Base-by-base conservation (phyloP, 768 basidiomycete species). In the Boletus rubroflammeus region DNA sequence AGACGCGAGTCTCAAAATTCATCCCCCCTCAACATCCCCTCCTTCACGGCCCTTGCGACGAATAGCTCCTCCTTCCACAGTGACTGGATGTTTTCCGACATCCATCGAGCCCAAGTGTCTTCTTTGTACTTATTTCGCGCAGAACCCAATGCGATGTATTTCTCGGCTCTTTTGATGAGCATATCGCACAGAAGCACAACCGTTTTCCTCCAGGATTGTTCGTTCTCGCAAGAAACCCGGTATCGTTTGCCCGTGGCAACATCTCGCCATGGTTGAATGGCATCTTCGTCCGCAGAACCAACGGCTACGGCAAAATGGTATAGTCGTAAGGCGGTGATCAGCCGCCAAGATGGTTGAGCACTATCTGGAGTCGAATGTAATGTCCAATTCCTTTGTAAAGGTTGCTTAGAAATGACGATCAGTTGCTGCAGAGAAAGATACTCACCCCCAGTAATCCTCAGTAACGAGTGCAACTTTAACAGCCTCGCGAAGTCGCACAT, bases 361-460 rank as follows among this genome's bases (percentile, higher is more conserved):
- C 86, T 80, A 3, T 65, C 62, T 11, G 85, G 83, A 3, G 75
- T 72, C 10, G 74, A 73, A 59, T 93, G 83, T 25, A 96, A 68
- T 1, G 84, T 88, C 86, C 92, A 95, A 53, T 92, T 82, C 26
- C 94, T 95, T 66, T 36, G 38, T 14, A 21, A 21, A 29, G 15
- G 11, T 29, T 14, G 7, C 17, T 40, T 55, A 35, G 19, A 48
- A 19, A 38, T 50, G 15, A 42, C 13, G 6, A 14, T 31, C 41
- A 40, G 53, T 53, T 6, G 29, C 40, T 19, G 36, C 46, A 53
- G 44, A 29, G 28, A 35, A 51, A 28, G 45, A 56, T 48, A 62
- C 73, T 57, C 68, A 96, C 95, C 87, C 85, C 91, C 92, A 96
- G 67, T 96, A 98, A 3, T 83, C 83, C 60, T 86, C 79, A 1